phyloP scores from a whole-genome alignment of 1,284 basidiomycete genomes.

The Trichosporon faecale region DNA sequence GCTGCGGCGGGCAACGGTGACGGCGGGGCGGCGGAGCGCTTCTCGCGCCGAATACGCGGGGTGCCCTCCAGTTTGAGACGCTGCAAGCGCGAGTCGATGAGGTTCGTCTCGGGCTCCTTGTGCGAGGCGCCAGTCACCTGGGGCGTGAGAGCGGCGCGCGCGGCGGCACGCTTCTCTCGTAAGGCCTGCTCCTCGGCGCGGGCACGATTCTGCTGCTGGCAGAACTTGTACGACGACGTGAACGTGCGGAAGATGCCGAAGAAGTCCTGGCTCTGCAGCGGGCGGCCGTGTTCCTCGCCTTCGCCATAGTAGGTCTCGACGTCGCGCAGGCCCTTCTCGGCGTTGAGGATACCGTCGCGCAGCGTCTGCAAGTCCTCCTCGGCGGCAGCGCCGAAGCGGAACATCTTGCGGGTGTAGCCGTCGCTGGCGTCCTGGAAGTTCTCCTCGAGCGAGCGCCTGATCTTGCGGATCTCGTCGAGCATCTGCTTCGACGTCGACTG shows the following conservation, averaged over 20 bases:
- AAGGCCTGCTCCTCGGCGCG: slow-evolving; percentile 54
- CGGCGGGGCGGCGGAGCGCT: slow-evolving; percentile 44
- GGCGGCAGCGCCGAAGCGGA: slow-evolving; percentile 74
- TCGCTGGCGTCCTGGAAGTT: slow-evolving; percentile 71
- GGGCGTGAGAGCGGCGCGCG: slow-evolving; percentile 47
- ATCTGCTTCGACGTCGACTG: slow-evolving; percentile 57
- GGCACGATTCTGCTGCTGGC: slow-evolving; percentile 66
- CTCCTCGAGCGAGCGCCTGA: slow-evolving; percentile 71
- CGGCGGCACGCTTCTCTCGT: slow-evolving; percentile 38
- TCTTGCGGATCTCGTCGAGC: slow-evolving; percentile 71
- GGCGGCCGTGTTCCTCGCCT: slow-evolving; percentile 64
- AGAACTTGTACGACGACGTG: slow-evolving; percentile 89
- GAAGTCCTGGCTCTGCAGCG: slow-evolving; percentile 62
- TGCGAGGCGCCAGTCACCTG: slow-evolving; percentile 42
- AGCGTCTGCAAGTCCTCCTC: slow-evolving; percentile 72
- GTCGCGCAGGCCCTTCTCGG: slow-evolving; percentile 73
- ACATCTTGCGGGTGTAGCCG: slow-evolving; percentile 82
- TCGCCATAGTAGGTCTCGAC: slow-evolving; percentile 87
- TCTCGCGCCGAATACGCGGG: slow-evolving; percentile 55
- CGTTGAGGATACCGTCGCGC: slow-evolving; percentile 76
- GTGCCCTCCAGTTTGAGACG: slow-evolving; percentile 66
- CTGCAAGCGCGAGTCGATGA: slow-evolving; percentile 68
- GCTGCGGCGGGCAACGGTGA: slow-evolving; percentile 50
- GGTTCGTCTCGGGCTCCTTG: slow-evolving; percentile 55
- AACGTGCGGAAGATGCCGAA: slow-evolving; percentile 95